A percentile compares a stretch with the other conserved stretches of the same genome.
Evolutionary conservation across 139 green algal species (phyloP).

Genomic region (Chlamydomonas incerta): DNA sequence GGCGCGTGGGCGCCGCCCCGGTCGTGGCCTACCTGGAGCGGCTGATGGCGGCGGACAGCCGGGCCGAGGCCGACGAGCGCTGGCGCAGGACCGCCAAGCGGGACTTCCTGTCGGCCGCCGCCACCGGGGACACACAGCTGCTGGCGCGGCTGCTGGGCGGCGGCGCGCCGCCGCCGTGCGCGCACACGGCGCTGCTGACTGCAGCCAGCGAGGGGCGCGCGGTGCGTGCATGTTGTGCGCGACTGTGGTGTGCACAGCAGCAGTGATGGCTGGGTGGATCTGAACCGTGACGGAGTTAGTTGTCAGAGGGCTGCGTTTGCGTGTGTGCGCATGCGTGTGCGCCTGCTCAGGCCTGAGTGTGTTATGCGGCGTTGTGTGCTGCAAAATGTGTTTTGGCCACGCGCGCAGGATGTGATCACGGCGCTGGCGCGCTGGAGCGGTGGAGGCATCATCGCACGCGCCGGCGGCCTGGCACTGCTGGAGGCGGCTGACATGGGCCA

Average conservation of each 20-base stretch:
- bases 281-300: no score
- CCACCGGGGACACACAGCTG: slow-evolving; percentile 34
- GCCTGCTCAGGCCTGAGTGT: no score
- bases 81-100: neutral
- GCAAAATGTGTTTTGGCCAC: no score
- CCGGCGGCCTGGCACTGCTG: neutral
- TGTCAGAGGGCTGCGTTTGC: no score
- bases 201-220: slow-evolving; percentile 56
- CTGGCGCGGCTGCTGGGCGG: slow-evolving; percentile 64
- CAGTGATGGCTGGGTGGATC: no score
- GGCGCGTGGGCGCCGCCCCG: slow-evolving; percentile 55
- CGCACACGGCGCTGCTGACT: slow-evolving; percentile 67
- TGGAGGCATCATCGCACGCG: neutral
- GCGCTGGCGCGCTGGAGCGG: slow-evolving; percentile 55
- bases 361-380: no score
- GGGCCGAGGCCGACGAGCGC: neutral
- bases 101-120: slow-evolving; percentile 27
- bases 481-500: slow-evolving; percentile 18
- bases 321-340: no score
- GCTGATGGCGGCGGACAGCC: neutral
- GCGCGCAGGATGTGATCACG: slow-evolving; percentile 20
- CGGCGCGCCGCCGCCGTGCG: slow-evolving; percentile 43
- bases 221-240: slow-evolving; percentile 9
- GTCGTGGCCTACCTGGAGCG: slow-evolving; percentile 45
- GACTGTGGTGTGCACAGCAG: no score